phyloP scores from a whole-genome alignment of 1,284 basidiomycete species.

The Irpex sp. region DNA sequence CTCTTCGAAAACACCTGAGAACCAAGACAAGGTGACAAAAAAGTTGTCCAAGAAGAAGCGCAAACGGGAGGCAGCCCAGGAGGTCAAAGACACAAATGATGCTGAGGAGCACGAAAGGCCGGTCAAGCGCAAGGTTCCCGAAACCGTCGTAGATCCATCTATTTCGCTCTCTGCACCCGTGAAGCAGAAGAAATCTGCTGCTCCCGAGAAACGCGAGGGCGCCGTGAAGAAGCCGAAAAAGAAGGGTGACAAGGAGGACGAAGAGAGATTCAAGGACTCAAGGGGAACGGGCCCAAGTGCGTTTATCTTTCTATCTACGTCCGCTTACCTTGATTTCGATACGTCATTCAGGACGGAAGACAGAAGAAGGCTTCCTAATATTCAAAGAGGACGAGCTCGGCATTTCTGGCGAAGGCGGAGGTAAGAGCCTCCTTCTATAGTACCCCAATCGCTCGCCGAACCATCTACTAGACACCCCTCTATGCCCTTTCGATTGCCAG shows the following conservation, averaged over 20 bases:
- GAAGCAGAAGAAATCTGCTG: conserved; percentile 17
- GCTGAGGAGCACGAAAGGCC: conserved; percentile 17
- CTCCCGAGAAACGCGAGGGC: conserved; percentile 4
- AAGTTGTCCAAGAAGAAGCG: conserved; percentile 33
- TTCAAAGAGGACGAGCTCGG: conserved; percentile 88
- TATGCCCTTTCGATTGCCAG: conserved; percentile 33
- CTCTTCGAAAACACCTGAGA: conserved; percentile 16
- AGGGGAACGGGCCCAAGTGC: conserved; percentile 70
- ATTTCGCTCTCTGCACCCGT: conserved; percentile 25
- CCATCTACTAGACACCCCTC: conserved; percentile 29
- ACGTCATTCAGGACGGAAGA: conserved; percentile 60
- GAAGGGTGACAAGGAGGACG: conserved; percentile 32
- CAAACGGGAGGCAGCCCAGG: conserved; percentile 22
- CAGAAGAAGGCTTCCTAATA: conserved; percentile 81
- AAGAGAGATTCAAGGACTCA: conserved; percentile 70
- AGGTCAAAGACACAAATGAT: conserved; percentile 14
- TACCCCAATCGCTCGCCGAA: conserved; percentile 4
- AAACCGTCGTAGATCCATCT: conserved; percentile 63
- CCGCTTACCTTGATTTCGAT: conserved; percentile 8
- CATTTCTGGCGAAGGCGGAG: conserved; percentile 72
- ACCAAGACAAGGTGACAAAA: conserved; percentile 35
- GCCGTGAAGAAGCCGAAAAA: conserved; percentile 23
- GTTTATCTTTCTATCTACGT: conserved; percentile 26
- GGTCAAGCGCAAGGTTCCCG: conserved; percentile 44
- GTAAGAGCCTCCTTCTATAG: conserved; percentile 38